phyloP scores from a whole-genome alignment of 352 stramenopile genomes.

The Globisporangium solare region DNA sequence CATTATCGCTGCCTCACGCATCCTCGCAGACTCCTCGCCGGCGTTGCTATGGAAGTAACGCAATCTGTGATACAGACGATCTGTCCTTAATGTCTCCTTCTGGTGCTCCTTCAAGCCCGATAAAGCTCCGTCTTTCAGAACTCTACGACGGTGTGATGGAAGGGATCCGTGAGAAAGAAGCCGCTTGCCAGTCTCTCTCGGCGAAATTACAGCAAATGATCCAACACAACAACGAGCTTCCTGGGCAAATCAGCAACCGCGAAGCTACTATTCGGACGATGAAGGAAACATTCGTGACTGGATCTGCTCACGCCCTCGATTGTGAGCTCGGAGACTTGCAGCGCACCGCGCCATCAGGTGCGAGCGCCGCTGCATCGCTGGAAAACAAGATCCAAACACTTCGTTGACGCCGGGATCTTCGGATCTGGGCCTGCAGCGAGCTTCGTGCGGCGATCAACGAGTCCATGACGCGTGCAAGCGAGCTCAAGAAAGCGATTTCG shows the following conservation, averaged over 20 bases:
- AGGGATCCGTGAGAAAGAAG: slow-evolving; percentile 20
- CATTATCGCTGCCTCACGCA: neutral
- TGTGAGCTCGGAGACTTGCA: neutral
- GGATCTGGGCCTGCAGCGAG: slow-evolving; percentile 49
- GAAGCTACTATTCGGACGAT: slow-evolving; percentile 5
- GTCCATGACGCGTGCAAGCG: slow-evolving; percentile 40
- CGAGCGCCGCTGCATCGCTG: slow-evolving; percentile 17
- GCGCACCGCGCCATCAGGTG: neutral
- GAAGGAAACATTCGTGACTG: slow-evolving; percentile 10
- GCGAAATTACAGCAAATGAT: slow-evolving; percentile 16
- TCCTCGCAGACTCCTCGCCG: neutral
- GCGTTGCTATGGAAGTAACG: neutral
- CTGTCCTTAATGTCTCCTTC: neutral
- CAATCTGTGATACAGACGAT: no score
- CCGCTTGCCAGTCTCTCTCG: slow-evolving; percentile 14
- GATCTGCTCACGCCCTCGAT: slow-evolving; percentile 8
- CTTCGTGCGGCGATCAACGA: slow-evolving; percentile 50
- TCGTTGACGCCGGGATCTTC: slow-evolving; percentile 39
- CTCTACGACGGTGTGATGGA: slow-evolving; percentile 26
- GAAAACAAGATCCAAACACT: slow-evolving; percentile 35
- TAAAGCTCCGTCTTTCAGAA: slow-evolving; percentile 27
- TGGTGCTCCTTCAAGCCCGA: neutral
- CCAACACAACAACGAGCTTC: slow-evolving; percentile 30
- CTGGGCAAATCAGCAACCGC: slow-evolving; percentile 17
- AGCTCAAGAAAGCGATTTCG: slow-evolving; percentile 60